These are phyloP conservation scores for Vitis hybrid DNA, from an alignment of 177 flowering plant species.

Conservation along the genomic window DNA sequence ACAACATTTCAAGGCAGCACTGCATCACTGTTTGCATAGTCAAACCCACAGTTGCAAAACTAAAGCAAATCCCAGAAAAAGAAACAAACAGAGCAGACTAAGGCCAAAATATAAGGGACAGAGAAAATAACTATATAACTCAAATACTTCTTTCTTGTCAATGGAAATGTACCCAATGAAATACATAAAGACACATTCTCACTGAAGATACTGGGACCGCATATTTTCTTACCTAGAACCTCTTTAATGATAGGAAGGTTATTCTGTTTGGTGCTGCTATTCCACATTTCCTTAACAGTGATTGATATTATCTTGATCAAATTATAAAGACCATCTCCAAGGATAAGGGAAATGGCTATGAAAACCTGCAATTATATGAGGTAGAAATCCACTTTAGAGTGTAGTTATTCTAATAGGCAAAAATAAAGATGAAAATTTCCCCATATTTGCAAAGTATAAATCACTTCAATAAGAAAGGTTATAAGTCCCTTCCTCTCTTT, in stretches of 20 bases:
- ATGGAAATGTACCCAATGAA: neutral
- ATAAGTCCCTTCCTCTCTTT: too few relatives aligned
- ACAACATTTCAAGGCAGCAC: too few relatives aligned
- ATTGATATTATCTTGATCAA: constrained; percentile 77
- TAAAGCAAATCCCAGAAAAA: neutral
- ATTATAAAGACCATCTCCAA: constrained; percentile 95
- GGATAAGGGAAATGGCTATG: constrained; percentile 81
- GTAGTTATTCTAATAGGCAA: neutral
- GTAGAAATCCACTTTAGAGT: neutral
- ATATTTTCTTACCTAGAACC: constrained; percentile 38
- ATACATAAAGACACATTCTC: neutral
- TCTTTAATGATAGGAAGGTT: constrained; percentile 59
- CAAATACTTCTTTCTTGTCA: too few relatives aligned
- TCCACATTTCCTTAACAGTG: constrained; percentile 62
- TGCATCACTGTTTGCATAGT: neutral
- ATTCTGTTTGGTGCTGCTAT: constrained; percentile 31
- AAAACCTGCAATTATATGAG: constrained; percentile 59
- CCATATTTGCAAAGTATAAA: too few relatives aligned
- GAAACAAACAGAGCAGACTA: neutral
- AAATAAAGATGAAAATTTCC: too few relatives aligned
- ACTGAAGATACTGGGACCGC: neutral
- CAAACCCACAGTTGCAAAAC: too few relatives aligned
- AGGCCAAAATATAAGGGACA: too few relatives aligned
- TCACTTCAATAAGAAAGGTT: too few relatives aligned
- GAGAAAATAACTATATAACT: too few relatives aligned